Evolutionary conservation across 257 asterid genomes (phyloP).

Genomic region (Primulina tabacum): DNA sequence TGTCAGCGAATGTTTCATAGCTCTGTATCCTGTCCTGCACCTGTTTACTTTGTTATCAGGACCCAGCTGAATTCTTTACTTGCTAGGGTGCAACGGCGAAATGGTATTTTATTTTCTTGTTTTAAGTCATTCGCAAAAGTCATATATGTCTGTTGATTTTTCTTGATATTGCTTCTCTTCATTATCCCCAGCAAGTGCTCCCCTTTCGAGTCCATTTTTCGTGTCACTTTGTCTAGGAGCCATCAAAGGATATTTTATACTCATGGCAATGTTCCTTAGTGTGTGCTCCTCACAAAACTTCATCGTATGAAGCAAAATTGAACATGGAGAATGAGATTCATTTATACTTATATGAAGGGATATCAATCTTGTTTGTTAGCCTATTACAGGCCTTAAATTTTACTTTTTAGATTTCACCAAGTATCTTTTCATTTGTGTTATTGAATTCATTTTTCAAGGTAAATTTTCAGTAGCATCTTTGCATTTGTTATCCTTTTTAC

Average conservation of each 20-base stretch:
- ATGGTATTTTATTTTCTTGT: constrained; percentile 39
- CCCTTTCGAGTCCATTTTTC: too few species aligned
- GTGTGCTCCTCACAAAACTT: not conserved
- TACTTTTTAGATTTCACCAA: not conserved
- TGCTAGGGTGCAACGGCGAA: constrained; percentile 37
- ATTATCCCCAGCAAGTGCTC: not conserved
- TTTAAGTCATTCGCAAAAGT: not conserved
- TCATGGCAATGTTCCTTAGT: not conserved
- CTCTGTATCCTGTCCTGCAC: constrained; percentile 74
- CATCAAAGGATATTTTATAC: not conserved
- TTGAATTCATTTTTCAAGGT: not conserved
- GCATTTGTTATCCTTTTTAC: not conserved
- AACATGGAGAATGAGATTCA: not conserved
- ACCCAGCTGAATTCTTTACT: constrained; percentile 48
- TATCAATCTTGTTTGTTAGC: not conserved
- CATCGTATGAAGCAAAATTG: not conserved
- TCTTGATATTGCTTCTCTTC: not conserved
- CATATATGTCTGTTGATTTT: not conserved
- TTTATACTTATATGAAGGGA: not conserved
- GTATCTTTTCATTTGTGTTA: not conserved
- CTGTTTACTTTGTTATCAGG: constrained; percentile 64
- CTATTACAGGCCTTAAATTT: not conserved
- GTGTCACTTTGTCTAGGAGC: too few species aligned
- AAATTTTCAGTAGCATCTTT: not conserved
- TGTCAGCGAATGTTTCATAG: constrained; percentile 71